A percentile compares a stretch with the other conserved stretches of the same genome.
Evolutionary conservation across 2,329 filamentous ascomycete genomes (phyloP).

Genomic region (Fusarium goolgardi): DNA sequence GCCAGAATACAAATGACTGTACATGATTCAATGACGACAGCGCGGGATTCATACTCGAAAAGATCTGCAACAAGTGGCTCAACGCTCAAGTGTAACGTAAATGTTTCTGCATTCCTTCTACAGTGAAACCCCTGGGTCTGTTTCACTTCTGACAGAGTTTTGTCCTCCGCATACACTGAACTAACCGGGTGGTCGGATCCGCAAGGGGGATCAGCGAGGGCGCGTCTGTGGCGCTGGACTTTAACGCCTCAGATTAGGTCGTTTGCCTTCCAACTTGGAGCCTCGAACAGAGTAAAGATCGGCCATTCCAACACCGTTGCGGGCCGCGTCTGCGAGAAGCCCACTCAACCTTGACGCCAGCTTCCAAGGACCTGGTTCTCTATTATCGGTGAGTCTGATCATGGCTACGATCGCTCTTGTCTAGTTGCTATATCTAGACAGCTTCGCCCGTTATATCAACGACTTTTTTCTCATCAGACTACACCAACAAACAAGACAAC

Average conservation of each 20-base stretch:
- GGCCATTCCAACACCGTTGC: slow-evolving; percentile 32
- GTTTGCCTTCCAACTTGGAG: slow-evolving; percentile 10
- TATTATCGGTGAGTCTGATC: background rate
- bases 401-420: background rate
- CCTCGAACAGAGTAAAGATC: slow-evolving; percentile 38
- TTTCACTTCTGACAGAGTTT: slow-evolving; percentile 25
- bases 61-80: slow-evolving; percentile 28
- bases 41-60: slow-evolving; percentile 12
- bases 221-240: slow-evolving; percentile 30
- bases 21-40: slow-evolving; percentile 4
- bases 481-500: slow-evolving; percentile 8
- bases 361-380: slow-evolving; percentile 20
- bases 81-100: slow-evolving; percentile 20
- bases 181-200: slow-evolving; percentile 8
- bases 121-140: slow-evolving; percentile 11
- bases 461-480: slow-evolving; percentile 10
- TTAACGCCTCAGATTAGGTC: slow-evolving; percentile 27
- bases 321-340: slow-evolving; percentile 6
- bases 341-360: slow-evolving; percentile 31
- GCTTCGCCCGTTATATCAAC: slow-evolving; percentile 1
- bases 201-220: background rate
- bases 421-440: slow-evolving; percentile 24
- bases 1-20: background rate
- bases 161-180: slow-evolving; percentile 1
- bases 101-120: slow-evolving; percentile 19